Percentiles rank a stretch among this genome's conserved stretches.
Evolutionary conservation across 2,329 filamentous ascomycete species (phyloP).

Genomic region (Huntiella decipiens): DNA sequence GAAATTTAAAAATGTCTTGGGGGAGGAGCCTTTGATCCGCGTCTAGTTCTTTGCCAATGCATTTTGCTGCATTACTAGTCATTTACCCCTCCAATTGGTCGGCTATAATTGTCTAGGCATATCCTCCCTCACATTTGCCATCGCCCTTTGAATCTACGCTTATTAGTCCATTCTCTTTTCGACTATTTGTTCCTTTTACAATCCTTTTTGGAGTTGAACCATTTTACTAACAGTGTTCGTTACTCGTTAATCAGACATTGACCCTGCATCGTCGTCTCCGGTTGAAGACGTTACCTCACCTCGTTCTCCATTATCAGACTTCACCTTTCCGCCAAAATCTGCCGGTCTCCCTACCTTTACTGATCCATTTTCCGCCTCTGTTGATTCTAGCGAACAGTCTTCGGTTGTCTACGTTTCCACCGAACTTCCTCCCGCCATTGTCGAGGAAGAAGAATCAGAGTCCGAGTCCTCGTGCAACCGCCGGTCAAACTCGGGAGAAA

Average conservation of each 20-base stretch:
- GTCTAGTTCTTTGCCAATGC: no score
- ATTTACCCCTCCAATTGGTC: no score
- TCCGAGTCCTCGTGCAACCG: conserved; percentile 5
- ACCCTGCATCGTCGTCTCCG: background rate
- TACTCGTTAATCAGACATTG: background rate
- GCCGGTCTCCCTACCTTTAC: no score
- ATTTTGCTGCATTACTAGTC: no score
- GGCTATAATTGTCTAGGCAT: background rate
- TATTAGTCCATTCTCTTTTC: no score
- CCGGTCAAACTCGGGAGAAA: conserved; percentile 6
- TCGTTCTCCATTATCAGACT: conserved; percentile 1
- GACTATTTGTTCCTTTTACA: no score
- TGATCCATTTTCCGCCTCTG: no score
- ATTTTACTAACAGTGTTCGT: no score
- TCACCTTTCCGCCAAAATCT: no score
- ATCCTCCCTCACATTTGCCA: background rate
- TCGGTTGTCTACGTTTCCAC: background rate
- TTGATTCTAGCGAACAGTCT: background rate
- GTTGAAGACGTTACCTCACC: conserved; percentile 2
- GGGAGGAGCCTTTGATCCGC: no score
- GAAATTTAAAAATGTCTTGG: no score
- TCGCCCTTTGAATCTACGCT: background rate
- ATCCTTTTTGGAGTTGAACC: no score
- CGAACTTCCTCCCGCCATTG: conserved; percentile 7
- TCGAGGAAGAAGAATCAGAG: conserved; percentile 6